Evolutionary conservation across 2,329 filamentous ascomycete genomes (phyloP).

Genomic region (Ophiosphaerella narmari): DNA sequence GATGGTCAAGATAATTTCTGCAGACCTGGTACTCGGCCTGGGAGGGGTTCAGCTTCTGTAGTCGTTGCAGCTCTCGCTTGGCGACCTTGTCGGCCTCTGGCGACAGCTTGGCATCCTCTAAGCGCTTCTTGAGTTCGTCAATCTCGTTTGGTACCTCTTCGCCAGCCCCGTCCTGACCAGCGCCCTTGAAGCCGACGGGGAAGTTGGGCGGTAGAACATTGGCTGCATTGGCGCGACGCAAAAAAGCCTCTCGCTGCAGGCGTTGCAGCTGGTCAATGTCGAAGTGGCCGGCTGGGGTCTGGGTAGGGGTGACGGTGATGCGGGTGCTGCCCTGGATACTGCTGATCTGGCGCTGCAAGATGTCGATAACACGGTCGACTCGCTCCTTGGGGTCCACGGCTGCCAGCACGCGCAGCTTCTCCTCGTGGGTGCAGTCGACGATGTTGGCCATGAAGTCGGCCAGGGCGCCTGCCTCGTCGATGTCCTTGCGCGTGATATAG

Average conservation of each 20-base stretch:
- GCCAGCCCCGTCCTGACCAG: constrained; percentile 51
- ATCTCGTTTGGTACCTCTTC: constrained; percentile 88
- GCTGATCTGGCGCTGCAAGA: constrained; percentile 80
- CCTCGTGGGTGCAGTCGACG: constrained; percentile 83
- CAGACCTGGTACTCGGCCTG: constrained; percentile 96
- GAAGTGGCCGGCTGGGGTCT: constrained; percentile 51
- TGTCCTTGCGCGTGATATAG: constrained; percentile 81
- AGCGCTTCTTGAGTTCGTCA: constrained; percentile 85
- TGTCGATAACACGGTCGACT: constrained; percentile 79
- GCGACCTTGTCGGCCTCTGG: constrained; percentile 89
- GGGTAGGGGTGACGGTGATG: constrained; percentile 76
- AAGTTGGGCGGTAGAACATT: constrained; percentile 41
- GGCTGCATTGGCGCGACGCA: constrained; percentile 40
- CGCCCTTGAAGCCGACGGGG: constrained; percentile 51
- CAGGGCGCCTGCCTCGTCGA: constrained; percentile 80
- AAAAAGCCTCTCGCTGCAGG: constrained; percentile 49
- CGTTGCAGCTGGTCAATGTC: constrained; percentile 52
- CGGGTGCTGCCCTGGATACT: constrained; percentile 86
- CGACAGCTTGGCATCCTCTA: constrained; percentile 79
- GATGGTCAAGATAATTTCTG: constrained; percentile 88
- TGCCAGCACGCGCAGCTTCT: constrained; percentile 86
- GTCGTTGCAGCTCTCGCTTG: constrained; percentile 80
- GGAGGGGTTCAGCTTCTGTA: constrained; percentile 94
- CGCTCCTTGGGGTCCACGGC: constrained; percentile 78
- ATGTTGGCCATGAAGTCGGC: constrained; percentile 98